phyloP scores from a whole-genome alignment of 2,329 filamentous ascomycete species.

The Neocucurbitaria cava region DNA sequence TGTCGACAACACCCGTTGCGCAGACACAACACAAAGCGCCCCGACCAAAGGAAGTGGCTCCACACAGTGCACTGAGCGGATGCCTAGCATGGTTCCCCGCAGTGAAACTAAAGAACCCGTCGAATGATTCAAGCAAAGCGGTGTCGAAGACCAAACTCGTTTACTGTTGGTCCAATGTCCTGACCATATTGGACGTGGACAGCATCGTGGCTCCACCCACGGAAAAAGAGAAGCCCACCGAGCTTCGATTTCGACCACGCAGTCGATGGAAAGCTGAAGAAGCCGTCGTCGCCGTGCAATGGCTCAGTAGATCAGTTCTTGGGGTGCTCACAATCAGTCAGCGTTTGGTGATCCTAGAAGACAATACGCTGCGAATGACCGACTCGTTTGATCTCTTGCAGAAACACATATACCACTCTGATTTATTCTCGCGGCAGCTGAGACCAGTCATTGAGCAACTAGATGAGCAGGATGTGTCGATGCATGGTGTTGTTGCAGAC shows the following conservation, averaged over 20 bases:
- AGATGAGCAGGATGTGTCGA: conserved; percentile 83
- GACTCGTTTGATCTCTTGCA: conserved; percentile 92
- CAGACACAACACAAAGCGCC: conserved; percentile 96
- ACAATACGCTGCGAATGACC: conserved; percentile 82
- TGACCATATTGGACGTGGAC: conserved; percentile 89
- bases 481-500: conserved; percentile 96
- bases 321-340: conserved; percentile 94
- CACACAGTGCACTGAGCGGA: conserved; percentile 90
- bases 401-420: conserved; percentile 89
- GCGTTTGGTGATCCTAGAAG: conserved; percentile 89
- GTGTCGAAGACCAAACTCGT: conserved; percentile 85
- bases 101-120: conserved; percentile 83
- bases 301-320: conserved; percentile 92
- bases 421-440: conserved; percentile 88
- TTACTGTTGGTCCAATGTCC: conserved; percentile 98
- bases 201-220: conserved; percentile 64
- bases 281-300: conserved; percentile 94
- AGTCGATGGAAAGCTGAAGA: conserved; percentile 94
- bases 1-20: conserved; percentile 94
- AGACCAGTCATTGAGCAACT: conserved; percentile 84
- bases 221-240: conserved; percentile 78
- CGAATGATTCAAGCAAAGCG: conserved; percentile 70
- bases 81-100: conserved; percentile 97
- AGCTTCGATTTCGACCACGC: conserved; percentile 79
- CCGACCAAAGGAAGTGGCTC: conserved; percentile 86